phyloP scores from a whole-genome alignment of 2,329 filamentous ascomycete genomes.

The Cytospora chrysosperma region DNA sequence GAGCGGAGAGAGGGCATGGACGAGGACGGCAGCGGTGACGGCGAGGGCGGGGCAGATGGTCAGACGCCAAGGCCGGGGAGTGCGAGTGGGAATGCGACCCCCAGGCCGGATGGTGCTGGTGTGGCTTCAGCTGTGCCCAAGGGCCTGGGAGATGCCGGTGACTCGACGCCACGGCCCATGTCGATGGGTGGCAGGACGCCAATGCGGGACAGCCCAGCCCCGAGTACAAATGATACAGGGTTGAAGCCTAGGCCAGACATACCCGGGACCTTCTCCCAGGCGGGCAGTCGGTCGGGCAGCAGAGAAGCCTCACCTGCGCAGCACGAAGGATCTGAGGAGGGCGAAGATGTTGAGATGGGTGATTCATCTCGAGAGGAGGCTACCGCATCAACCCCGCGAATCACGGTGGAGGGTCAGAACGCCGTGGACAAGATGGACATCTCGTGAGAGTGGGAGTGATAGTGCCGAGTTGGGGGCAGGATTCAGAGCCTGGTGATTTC shows the following conservation, averaged over 20 bases:
- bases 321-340: slow-evolving; percentile 33
- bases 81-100: slow-evolving; percentile 52
- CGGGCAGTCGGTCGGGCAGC: slow-evolving; percentile 41
- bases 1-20: slow-evolving; percentile 83
- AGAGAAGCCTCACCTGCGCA: slow-evolving; percentile 38
- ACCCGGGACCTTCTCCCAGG: slow-evolving; percentile 37
- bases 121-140: slow-evolving; percentile 24
- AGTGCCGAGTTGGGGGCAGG: not conserved
- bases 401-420: slow-evolving; percentile 50
- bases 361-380: slow-evolving; percentile 56
- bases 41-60: slow-evolving; percentile 45
- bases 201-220: slow-evolving; percentile 35
- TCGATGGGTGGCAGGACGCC: slow-evolving; percentile 33
- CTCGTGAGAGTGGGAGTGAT: slow-evolving; percentile 32
- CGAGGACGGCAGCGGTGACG: slow-evolving; percentile 52
- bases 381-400: slow-evolving; percentile 47
- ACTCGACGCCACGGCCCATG: slow-evolving; percentile 29
- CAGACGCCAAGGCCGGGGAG: slow-evolving; percentile 52
- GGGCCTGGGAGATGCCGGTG: slow-evolving; percentile 27
- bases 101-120: slow-evolving; percentile 46
- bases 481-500: not conserved
- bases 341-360: slow-evolving; percentile 60
- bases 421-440: slow-evolving; percentile 67
- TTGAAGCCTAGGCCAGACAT: slow-evolving; percentile 36
- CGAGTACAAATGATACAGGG: slow-evolving; percentile 27